Evolutionary conservation across 805 yeast species (phyloP).

Genomic region (Barnettozyma siamensis): DNA sequence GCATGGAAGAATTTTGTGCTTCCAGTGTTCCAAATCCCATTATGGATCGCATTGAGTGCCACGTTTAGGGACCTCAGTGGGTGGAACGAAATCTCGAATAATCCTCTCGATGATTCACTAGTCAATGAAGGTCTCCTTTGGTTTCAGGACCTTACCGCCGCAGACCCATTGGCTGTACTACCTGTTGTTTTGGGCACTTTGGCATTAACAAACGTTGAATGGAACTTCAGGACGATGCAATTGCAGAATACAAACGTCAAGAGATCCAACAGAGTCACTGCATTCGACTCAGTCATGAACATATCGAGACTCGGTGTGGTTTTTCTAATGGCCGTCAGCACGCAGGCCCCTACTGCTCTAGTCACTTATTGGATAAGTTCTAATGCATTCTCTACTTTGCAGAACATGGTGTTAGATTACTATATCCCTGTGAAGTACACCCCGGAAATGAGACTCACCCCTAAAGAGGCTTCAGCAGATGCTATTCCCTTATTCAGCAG

Average conservation of each 20-base stretch:
- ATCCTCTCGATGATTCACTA: conserved; percentile 44
- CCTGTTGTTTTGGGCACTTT: conserved; percentile 70
- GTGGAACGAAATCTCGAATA: conserved; percentile 29
- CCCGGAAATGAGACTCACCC: conserved; percentile 8
- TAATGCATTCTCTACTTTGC: conserved; percentile 67
- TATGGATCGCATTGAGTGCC: conserved; percentile 77
- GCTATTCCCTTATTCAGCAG: too few relatives aligned
- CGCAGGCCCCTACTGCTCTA: conserved; percentile 81
- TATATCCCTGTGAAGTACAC: conserved; percentile 22
- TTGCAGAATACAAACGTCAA: conserved; percentile 32
- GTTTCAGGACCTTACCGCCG: conserved; percentile 51
- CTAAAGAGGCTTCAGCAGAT: conserved; percentile 11
- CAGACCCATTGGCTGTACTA: conserved; percentile 57
- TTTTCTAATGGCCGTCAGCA: conserved; percentile 74
- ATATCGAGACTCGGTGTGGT: conserved; percentile 70
- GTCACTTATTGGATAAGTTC: conserved; percentile 90
- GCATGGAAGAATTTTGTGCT: conserved; percentile 72
- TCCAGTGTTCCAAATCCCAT: conserved; percentile 80
- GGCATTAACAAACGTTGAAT: conserved; percentile 74
- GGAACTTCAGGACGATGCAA: conserved; percentile 65
- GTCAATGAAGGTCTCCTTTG: conserved; percentile 53
- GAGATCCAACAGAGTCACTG: conserved; percentile 45
- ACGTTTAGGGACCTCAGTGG: conserved; percentile 76
- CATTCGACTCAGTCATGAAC: conserved; percentile 60
- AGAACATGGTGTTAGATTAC: conserved; percentile 63